Base-by-base conservation (phyloP, 2,329 filamentous ascomycete genomes). In the Beauveria rudraprayagi region DNA sequence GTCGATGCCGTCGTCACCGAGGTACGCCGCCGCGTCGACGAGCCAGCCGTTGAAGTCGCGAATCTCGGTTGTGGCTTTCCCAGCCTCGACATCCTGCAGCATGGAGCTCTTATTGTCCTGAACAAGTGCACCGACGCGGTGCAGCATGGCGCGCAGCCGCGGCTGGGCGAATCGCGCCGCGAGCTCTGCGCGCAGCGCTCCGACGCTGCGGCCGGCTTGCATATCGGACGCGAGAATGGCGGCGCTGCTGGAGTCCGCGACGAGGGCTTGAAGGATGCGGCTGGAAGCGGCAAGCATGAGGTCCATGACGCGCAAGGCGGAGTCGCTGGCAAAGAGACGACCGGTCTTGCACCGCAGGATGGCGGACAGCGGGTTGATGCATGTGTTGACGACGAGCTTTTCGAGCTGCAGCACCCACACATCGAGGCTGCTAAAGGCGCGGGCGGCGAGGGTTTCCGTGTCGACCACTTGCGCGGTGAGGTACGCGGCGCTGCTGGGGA, bases 351-450 rank as follows among this genome's bases (percentile, higher is more conserved):
- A 88, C 59, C 89, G 81, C 60, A 94, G 78, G 10, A 97, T 75
- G 0, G 87, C 88, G 0, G 91, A 94, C n/a, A 97, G 75, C 0
- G 93, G 91, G 69, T 96, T 95, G 67, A 97, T 84, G 37, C 92
- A 78, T 41, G 84, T 80, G 70, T 96, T 96, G 56, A 92, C 79
- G 1, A 89, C 88, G 1, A 97, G 78, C 72, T 96, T 97, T 69
- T 96, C 90, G 3, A 97, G 81, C 75, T 96, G 92, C n/a, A 80
- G 68, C 10, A 79, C 65, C 78, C 80, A 82, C 17, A 86, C 70
- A 51, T 83, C 77, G 2, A 73, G 64, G 11, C 72, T 69, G 2
- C 74, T 64, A 5, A 82, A 75, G 24, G 67, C 62, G 9, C 67
- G 73, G 0, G 75, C 78, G 14, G 72, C 70, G 2, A 86, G 73